Base-by-base conservation (phyloP, 768 basidiomycete species). In the Boletellus ananiceps region DNA sequence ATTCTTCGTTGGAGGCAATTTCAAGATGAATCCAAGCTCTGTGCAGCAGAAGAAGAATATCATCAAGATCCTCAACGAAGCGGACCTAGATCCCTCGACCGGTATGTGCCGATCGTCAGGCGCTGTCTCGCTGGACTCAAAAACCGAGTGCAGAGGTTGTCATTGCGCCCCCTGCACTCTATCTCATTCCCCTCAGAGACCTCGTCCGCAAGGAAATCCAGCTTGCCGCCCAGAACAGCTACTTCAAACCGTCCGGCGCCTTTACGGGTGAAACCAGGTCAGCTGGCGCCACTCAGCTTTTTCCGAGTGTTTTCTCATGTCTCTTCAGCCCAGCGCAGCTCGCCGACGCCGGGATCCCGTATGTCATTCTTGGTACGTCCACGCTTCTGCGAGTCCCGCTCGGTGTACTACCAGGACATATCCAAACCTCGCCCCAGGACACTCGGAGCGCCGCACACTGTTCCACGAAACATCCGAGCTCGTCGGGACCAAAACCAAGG, bases 211-310 rank as follows among this genome's bases (percentile, higher is more conserved):
- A 82, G 52, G 83, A 84, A 36, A 71, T 94, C 65, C 74, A 86
- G 58, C 80, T 98, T 57, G 74, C 92, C 27, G 94, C 94, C 15
- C 94, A 99, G 71, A 98, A 98, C 74, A 82, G 82, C 65, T 89
- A 93, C 75, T 78, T 78, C 66, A 86, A 93, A 70, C 65, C 78
- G 12, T 81, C 80, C 18, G 95, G 95, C 44, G 95, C 95, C 11
- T 99, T 84, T 74, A 98, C 96, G 12, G 96, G 96, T 51, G 96
- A 99, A 73, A 90, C 90, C 74, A 95, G 93, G 90, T 86, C 45
- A 34, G 63, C 11, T 36, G 19, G 34, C 36, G 9, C 37, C 35
- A 41, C 54, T 2, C 33, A 27, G 21, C 19, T 36, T 45, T 21
- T 9, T 9, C 23, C 5, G 11, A 19, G 23, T 32, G 8, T 47